Evolutionary conservation across 2,329 filamentous ascomycete species (phyloP), one percentile per base, ranked within the genome.

Genomic region (Cladosporium sp.): DNA sequence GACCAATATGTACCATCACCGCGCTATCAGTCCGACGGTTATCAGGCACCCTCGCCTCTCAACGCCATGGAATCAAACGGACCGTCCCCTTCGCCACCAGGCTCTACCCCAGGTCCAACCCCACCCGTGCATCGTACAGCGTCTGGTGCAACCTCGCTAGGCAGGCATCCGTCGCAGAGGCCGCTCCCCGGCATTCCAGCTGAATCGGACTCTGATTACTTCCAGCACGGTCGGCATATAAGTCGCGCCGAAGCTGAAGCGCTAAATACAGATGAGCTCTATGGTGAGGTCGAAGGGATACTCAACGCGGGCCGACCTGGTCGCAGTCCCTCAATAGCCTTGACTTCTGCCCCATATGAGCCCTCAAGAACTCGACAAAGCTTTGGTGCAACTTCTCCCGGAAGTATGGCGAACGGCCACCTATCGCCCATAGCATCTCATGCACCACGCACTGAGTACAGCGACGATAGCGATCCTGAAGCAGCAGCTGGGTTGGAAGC

Each of bases 401-500:
- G 51, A 60, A 66, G 22, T 64, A 70, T 55, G 70, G 66, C 61
- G 11, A 72, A 86, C 65, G 80, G 79, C 2, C 76, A 77, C 61
- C 69, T 75, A 11, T 78, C 69, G 4, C 78, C 77, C 4, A 76
- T 73, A 3, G 70, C 73, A 1, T 75, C 76, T 56, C 71, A 76
- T 59, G 72, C 77, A 39, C 77, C 78, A 60, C 77, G 79, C 60
- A 76, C 75, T 60, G 75, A 76, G 5, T 81, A 81, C 65, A 80
- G 80, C 62, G 88, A 93, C 57, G 91, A 95, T 51, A 95, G 91
- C 69, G 93, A 97, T 69, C 86, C 89, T 0, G 93, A 97, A 73
- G 93, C 89, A 19, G 87, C 88, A 39, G 90, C 90, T 61, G 93
- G 94, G 15, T 77, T 95, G 54, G 84, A 89, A 70, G 92, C 92